Evolutionary conservation across 2,329 filamentous ascomycete genomes (phyloP).

Genomic region (Epichloe brachyelytri): DNA sequence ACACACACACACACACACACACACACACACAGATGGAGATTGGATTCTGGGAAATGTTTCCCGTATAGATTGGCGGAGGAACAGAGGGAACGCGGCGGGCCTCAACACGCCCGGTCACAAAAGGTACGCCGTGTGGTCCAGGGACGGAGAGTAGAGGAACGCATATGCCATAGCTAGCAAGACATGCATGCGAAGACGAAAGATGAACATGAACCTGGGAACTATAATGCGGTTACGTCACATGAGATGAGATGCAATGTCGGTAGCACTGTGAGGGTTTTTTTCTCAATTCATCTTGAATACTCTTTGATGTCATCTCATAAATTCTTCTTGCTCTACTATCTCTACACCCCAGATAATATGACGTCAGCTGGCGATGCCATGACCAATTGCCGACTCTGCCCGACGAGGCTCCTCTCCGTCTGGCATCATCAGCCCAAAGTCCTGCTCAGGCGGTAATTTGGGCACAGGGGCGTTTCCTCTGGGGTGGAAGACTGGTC

Average conservation of each 20-base stretch:
- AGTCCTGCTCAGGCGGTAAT: constrained; percentile 31
- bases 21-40: constrained; percentile 32
- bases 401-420: constrained; percentile 32
- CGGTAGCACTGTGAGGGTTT: neutral
- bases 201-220: too few relatives aligned
- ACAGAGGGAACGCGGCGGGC: too few relatives aligned
- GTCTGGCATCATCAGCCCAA: constrained; percentile 38
- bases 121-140: too few relatives aligned
- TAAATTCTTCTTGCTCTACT: neutral
- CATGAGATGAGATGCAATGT: too few relatives aligned
- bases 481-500: constrained; percentile 8
- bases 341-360: neutral
- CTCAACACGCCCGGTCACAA: neutral
- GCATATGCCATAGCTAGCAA: neutral
- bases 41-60: constrained; percentile 43
- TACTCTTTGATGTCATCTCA: neutral
- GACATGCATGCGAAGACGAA: too few relatives aligned
- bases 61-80: constrained; percentile 11
- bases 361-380: constrained; percentile 1
- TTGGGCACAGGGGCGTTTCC: constrained; percentile 28
- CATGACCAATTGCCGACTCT: constrained; percentile 11
- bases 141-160: neutral
- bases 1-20: neutral
- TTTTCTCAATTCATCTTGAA: neutral
- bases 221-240: too few relatives aligned